Percentiles rank a stretch among this genome's conserved stretches.
Conservation (phyloP, 2,329 filamentous ascomycete genomes). For the Penicillium oxalicum region DNA sequence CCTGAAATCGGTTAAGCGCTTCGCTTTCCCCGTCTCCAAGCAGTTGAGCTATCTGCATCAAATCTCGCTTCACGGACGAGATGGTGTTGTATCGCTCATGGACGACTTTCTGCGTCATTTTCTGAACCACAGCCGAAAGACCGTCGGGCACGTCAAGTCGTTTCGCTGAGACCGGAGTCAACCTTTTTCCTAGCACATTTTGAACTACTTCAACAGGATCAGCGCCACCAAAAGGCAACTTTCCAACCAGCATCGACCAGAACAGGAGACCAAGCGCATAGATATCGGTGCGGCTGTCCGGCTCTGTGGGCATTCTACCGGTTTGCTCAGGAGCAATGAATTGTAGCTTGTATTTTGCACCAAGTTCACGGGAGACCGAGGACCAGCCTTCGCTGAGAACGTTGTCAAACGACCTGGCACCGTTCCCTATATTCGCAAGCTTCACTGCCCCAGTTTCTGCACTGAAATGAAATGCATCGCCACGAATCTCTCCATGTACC, state of each 20-base stretch:
- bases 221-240: slow-evolving; percentile 71
- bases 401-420: slow-evolving; percentile 82
- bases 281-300: slow-evolving; percentile 86
- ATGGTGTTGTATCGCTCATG: slow-evolving; percentile 84
- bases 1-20: slow-evolving; percentile 65
- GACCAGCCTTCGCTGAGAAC: slow-evolving; percentile 86
- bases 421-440: slow-evolving; percentile 79
- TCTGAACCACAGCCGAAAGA: slow-evolving; percentile 75
- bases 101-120: slow-evolving; percentile 85
- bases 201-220: slow-evolving; percentile 87
- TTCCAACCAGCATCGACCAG: slow-evolving; percentile 76
- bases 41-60: slow-evolving; percentile 66
- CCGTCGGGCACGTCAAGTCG: slow-evolving; percentile 80
- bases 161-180: slow-evolving; percentile 69
- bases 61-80: slow-evolving; percentile 76
- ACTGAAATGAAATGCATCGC: slow-evolving; percentile 86
- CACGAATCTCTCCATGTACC: slow-evolving; percentile 84
- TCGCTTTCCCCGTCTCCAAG: slow-evolving; percentile 68
- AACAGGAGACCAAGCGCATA: slow-evolving; percentile 87
- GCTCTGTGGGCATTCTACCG: slow-evolving; percentile 84
- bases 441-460: slow-evolving; percentile 64
- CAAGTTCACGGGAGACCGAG: slow-evolving; percentile 71
- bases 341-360: slow-evolving; percentile 80
- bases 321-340: slow-evolving; percentile 95
- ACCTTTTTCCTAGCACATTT: slow-evolving; percentile 71